Evolutionary conservation across 1,139 yeast genomes (phyloP).

Genomic region (Debaryomyces nepalensis): DNA sequence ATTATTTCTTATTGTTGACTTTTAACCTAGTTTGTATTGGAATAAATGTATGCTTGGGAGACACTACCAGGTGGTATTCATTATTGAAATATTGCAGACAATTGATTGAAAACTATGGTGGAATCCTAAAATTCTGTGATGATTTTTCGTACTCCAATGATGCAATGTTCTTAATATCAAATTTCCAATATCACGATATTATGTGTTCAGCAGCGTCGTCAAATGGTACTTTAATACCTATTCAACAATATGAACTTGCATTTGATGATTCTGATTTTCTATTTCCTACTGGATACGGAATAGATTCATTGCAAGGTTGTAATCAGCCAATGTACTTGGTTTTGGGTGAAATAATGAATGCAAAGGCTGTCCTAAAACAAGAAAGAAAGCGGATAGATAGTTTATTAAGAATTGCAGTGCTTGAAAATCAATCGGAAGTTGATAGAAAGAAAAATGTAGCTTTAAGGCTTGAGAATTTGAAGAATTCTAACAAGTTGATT

Average conservation of each 20-base stretch:
- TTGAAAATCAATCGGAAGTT: constrained; percentile 4
- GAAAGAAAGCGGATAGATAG: constrained; percentile 1
- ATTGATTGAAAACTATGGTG: too few relatives aligned
- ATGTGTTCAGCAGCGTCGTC: constrained; percentile 38
- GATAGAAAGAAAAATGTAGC: constrained; percentile 11
- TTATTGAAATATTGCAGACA: too few relatives aligned
- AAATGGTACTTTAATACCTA: constrained; percentile 41
- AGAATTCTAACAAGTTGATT: constrained; percentile 22
- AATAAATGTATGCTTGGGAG: too few relatives aligned
- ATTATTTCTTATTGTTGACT: too few relatives aligned
- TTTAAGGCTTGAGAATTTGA: constrained; percentile 10
- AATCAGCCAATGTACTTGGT: constrained; percentile 44
- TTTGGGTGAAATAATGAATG: constrained; percentile 47
- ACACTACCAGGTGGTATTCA: too few relatives aligned
- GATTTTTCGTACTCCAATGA: constrained; percentile 47
- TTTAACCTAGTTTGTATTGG: too few relatives aligned
- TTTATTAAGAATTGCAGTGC: neutral
- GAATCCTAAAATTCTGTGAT: too few relatives aligned
- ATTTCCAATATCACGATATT: constrained; percentile 51
- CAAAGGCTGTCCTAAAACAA: constrained; percentile 31
- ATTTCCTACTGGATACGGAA: constrained; percentile 37
- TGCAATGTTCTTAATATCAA: constrained; percentile 46
- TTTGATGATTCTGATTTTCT: constrained; percentile 22
- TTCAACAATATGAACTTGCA: constrained; percentile 38
- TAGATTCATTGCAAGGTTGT: constrained; percentile 56